These are phyloP conservation scores for Carallia brachiata DNA, from an alignment of 345 rosid genomes.

Conservation along the genomic window DNA sequence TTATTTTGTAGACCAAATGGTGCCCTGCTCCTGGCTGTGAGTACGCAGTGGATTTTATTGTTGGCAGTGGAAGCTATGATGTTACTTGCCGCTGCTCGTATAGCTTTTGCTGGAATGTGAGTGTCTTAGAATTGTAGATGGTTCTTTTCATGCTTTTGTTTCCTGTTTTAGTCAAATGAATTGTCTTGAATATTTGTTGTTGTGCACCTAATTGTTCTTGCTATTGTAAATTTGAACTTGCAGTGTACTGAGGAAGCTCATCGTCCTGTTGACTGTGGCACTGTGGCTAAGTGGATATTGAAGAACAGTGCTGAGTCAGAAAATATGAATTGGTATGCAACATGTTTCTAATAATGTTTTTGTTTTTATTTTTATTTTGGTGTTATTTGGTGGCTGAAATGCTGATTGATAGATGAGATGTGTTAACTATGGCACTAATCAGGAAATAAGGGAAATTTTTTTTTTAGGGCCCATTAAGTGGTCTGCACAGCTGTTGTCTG, in stretches of 20 bases:
- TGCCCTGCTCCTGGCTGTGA: slow-evolving; percentile 99
- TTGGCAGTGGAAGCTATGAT: slow-evolving; percentile 79
- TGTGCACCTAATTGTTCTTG: not conserved
- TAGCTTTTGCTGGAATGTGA: slow-evolving; percentile 92
- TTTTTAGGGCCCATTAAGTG: not conserved
- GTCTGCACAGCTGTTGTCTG: not conserved
- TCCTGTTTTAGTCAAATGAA: not conserved
- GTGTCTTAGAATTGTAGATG: slow-evolving; percentile 18
- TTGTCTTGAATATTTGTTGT: not conserved
- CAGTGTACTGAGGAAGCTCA: slow-evolving; percentile 99
- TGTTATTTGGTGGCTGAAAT: not conserved
- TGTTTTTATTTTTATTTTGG: not conserved
- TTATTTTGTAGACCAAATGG: slow-evolving; percentile 82
- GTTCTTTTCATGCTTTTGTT: not conserved
- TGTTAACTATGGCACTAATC: not conserved
- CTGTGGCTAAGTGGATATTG: slow-evolving; percentile 87
- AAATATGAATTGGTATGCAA: slow-evolving; percentile 88
- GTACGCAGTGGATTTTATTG: slow-evolving; percentile 78
- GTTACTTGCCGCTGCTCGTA: slow-evolving; percentile 74
- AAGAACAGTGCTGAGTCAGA: slow-evolving; percentile 98
- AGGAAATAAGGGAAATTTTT: not conserved
- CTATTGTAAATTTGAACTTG: not conserved
- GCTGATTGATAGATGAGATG: not conserved
- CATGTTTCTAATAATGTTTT: not conserved
- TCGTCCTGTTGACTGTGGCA: slow-evolving; percentile 94